These are phyloP conservation scores for Chaetomium cochliodes DNA, from an alignment of 495 filamentous ascomycete genomes.

Conservation along the genomic window DNA sequence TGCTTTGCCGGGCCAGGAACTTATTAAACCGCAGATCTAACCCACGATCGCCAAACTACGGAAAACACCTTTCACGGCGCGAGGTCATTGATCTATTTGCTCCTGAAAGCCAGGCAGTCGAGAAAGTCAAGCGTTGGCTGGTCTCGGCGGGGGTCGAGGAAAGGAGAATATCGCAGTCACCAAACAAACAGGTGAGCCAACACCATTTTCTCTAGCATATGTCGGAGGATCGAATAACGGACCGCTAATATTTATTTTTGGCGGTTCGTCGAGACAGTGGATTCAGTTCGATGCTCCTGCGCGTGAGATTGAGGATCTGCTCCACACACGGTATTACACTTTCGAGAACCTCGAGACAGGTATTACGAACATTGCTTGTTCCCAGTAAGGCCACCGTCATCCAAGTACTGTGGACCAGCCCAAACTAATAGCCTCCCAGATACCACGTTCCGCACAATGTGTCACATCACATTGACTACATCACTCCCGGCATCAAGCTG, in stretches of 20 bases:
- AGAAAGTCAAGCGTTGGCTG: constrained; percentile 52
- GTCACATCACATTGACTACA: constrained; percentile 57
- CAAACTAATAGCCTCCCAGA: not conserved
- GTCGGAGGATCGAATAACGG: constrained; percentile 19
- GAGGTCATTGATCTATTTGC: constrained; percentile 56
- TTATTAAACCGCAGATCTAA: constrained; percentile 69
- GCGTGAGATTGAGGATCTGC: constrained; percentile 54
- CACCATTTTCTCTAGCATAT: constrained; percentile 21
- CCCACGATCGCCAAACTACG: constrained; percentile 59
- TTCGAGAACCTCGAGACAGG: constrained; percentile 47
- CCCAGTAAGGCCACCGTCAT: constrained; percentile 19
- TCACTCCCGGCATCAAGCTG: constrained; percentile 55
- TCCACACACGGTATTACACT: constrained; percentile 55
- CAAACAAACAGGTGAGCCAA: constrained; percentile 36
- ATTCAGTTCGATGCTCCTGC: constrained; percentile 55
- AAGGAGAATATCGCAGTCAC: constrained; percentile 26
- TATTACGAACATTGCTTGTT: constrained; percentile 33
- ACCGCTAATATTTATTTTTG: constrained; percentile 9
- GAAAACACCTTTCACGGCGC: constrained; percentile 50
- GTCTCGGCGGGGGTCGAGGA: constrained; percentile 48
- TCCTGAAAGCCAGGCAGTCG: constrained; percentile 43
- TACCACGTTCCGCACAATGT: constrained; percentile 57
- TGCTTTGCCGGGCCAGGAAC: constrained; percentile 45
- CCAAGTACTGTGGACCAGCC: no score
- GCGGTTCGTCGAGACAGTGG: constrained; percentile 30